Conservation (phyloP, 306 rosid genomes). For the Styphnolobium japonicum region DNA sequence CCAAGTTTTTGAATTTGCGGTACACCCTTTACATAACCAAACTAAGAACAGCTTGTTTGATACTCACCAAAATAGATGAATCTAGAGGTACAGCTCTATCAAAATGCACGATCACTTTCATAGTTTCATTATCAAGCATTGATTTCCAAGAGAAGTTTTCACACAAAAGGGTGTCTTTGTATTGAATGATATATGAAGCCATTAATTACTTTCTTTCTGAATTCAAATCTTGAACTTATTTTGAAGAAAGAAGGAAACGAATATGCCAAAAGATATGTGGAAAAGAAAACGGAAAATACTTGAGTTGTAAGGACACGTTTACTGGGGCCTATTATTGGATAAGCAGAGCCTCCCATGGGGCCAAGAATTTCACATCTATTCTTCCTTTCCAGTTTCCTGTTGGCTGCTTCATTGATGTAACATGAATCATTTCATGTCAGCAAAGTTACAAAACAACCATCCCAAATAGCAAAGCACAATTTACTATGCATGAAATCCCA, state of each 20-base stretch:
- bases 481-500: background rate
- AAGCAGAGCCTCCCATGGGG: background rate
- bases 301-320: slow-evolving; percentile 33
- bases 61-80: too few relatives aligned
- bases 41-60: too few relatives aligned
- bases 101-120: background rate
- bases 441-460: background rate
- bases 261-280: background rate
- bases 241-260: background rate
- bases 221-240: background rate
- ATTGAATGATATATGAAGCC: background rate
- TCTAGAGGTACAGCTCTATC: too few relatives aligned
- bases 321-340: slow-evolving; percentile 32
- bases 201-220: background rate
- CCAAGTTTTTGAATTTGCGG: too few relatives aligned
- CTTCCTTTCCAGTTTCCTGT: background rate
- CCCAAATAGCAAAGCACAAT: background rate
- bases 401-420: slow-evolving; percentile 31
- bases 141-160: background rate
- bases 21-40: too few relatives aligned
- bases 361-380: slow-evolving; percentile 20
- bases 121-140: background rate
- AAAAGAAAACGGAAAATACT: slow-evolving; percentile 1
- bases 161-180: background rate
- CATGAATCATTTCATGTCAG: background rate